phyloP scores from a whole-genome alignment of 441 rosid species.

The Euphorbia schlechtendalii region DNA sequence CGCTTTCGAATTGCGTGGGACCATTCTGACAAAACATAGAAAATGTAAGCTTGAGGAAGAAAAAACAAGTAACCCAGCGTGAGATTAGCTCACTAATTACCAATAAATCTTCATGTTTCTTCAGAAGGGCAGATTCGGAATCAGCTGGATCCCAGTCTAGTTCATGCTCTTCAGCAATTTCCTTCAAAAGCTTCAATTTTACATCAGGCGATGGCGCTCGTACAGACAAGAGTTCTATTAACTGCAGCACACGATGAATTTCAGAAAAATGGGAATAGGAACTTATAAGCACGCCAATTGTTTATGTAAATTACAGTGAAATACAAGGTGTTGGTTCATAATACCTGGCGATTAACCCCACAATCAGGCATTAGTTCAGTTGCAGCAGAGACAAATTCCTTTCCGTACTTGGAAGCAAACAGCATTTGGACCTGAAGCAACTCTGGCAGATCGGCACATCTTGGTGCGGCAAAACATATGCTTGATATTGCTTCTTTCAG shows the following conservation, averaged over 20 bases:
- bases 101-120: constrained; percentile 81
- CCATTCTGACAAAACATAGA: constrained; percentile 53
- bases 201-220: constrained; percentile 75
- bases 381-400: constrained; percentile 81
- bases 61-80: not conserved
- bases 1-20: constrained; percentile 64
- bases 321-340: constrained; percentile 4
- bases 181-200: constrained; percentile 83
- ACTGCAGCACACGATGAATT: constrained; percentile 34
- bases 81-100: constrained; percentile 33
- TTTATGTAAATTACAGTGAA: constrained; percentile 6
- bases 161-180: constrained; percentile 92
- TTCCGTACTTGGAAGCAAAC: constrained; percentile 77
- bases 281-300: not conserved
- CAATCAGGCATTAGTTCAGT: constrained; percentile 83
- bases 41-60: constrained; percentile 21
- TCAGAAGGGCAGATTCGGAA: constrained; percentile 74
- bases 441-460: constrained; percentile 93
- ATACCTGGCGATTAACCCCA: constrained; percentile 92
- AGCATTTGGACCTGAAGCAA: constrained; percentile 82
- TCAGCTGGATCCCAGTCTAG: constrained; percentile 93
- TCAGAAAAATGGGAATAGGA: not conserved
- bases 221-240: constrained; percentile 75
- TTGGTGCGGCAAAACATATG: constrained; percentile 90
- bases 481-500: constrained; percentile 95